A percentile compares a stretch with the other conserved stretches of the same genome.
These are phyloP conservation scores for Fusarium mangiferae DNA, from an alignment of 2,329 filamentous ascomycete genomes.

Conservation along the genomic window DNA sequence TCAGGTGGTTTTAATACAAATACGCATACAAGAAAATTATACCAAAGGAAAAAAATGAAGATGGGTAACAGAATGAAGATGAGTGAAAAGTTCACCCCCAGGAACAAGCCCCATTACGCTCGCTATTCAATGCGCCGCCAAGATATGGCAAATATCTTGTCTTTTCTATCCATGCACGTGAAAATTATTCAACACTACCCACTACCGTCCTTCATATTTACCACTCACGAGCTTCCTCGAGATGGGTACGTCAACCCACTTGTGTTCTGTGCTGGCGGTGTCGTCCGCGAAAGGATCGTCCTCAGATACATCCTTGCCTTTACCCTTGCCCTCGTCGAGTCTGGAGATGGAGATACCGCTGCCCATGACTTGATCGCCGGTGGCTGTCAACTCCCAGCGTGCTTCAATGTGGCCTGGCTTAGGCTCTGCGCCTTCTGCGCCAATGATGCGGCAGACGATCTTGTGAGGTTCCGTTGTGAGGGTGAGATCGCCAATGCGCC, in stretches of 20 bases:
- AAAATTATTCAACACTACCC: slow-evolving; percentile 6
- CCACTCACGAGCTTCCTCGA: slow-evolving; percentile 77
- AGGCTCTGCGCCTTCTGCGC: slow-evolving; percentile 76
- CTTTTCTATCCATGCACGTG: slow-evolving; percentile 37
- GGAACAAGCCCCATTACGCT: slow-evolving; percentile 38
- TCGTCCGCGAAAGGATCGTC: slow-evolving; percentile 77
- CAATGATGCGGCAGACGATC: slow-evolving; percentile 82
- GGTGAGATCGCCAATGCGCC: slow-evolving; percentile 81
- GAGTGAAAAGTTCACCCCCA: slow-evolving; percentile 34
- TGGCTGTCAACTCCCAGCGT: slow-evolving; percentile 73
- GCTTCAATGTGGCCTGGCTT: slow-evolving; percentile 83
- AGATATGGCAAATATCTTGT: slow-evolving; percentile 43
- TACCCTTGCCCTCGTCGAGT: slow-evolving; percentile 61
- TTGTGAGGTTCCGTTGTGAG: slow-evolving; percentile 74
- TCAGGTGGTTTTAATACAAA: not conserved
- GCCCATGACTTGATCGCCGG: slow-evolving; percentile 56
- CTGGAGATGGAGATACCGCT: slow-evolving; percentile 75
- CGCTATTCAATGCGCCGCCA: slow-evolving; percentile 45
- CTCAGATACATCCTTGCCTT: slow-evolving; percentile 61
- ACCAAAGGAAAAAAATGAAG: slow-evolving; percentile 2
- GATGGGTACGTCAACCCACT: slow-evolving; percentile 75
- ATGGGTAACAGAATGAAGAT: slow-evolving; percentile 24
- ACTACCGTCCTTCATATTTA: slow-evolving; percentile 71
- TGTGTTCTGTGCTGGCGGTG: slow-evolving; percentile 45
- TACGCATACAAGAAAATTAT: slow-evolving; percentile 25